phyloP scores from a whole-genome alignment of 257 asterid species.

The Anisodus acutangulus region DNA sequence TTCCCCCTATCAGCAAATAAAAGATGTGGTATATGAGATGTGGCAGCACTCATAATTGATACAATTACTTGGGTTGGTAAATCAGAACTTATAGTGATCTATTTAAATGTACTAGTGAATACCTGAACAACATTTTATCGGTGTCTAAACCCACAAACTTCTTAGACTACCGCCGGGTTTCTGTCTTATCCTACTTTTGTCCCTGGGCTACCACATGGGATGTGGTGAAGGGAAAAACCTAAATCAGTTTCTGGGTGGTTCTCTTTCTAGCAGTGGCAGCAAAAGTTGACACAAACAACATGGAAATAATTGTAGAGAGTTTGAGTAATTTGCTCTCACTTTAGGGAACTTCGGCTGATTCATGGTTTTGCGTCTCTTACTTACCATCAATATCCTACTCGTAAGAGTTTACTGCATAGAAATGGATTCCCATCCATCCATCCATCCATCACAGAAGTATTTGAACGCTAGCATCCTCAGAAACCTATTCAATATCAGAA shows the following conservation, averaged over 20 bases:
- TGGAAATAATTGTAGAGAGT: conserved; percentile 5
- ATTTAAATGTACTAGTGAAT: neutral
- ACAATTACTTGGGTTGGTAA: neutral
- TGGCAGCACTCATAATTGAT: neutral
- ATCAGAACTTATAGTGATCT: neutral
- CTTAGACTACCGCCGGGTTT: neutral
- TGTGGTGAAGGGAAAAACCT: neutral
- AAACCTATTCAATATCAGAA: neutral
- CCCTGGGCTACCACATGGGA: neutral
- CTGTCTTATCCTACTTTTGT: neutral
- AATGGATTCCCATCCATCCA: neutral
- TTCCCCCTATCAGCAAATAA: neutral
- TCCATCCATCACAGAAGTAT: neutral
- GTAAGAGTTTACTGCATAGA: neutral
- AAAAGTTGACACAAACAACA: neutral
- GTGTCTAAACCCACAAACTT: neutral
- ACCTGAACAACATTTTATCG: neutral
- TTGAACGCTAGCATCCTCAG: conserved; percentile 14
- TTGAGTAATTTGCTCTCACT: neutral
- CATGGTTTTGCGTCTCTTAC: neutral
- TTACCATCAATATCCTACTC: neutral
- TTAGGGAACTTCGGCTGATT: neutral
- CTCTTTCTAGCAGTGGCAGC: neutral
- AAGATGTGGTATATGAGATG: neutral
- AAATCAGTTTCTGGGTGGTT: neutral